phyloP scores from a whole-genome alignment of 345 rosid genomes.

The Camelina sativa region DNA sequence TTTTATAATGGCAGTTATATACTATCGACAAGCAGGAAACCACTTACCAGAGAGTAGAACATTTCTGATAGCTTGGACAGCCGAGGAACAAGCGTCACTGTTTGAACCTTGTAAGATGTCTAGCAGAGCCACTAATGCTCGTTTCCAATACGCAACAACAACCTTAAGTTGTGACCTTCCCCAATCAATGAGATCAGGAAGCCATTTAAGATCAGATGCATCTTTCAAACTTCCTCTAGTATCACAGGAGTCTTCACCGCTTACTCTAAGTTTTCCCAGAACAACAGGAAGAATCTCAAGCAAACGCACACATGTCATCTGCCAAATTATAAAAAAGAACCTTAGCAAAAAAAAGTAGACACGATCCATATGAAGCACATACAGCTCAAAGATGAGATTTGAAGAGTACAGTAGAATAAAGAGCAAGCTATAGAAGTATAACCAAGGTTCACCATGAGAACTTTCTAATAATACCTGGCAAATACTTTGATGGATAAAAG shows the following conservation, averaged over 20 bases:
- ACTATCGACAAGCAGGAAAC: slow-evolving; percentile 3
- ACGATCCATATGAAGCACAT: slow-evolving; percentile 17
- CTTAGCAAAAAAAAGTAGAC: slow-evolving; percentile 17
- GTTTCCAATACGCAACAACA: slow-evolving; percentile 81
- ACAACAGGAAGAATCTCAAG: slow-evolving; percentile 88
- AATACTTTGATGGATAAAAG: slow-evolving; percentile 66
- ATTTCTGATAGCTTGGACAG: slow-evolving; percentile 58
- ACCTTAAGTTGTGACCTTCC: slow-evolving; percentile 90
- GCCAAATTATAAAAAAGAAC: slow-evolving; percentile 42
- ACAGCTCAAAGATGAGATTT: slow-evolving; percentile 18
- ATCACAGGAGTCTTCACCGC: slow-evolving; percentile 42
- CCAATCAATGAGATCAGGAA: slow-evolving; percentile 90
- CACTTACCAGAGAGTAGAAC: slow-evolving; percentile 70
- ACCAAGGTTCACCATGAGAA: slow-evolving; percentile 10
- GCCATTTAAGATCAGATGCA: slow-evolving; percentile 68
- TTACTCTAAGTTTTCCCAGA: slow-evolving; percentile 58
- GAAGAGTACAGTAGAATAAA: slow-evolving; percentile 28
- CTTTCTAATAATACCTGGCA: slow-evolving; percentile 69
- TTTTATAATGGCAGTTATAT: slow-evolving; percentile 30
- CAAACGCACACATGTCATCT: slow-evolving; percentile 94
- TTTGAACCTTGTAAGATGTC: slow-evolving; percentile 56
- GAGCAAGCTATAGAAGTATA: slow-evolving; percentile 1
- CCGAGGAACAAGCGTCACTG: slow-evolving; percentile 50
- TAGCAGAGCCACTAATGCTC: slow-evolving; percentile 64
- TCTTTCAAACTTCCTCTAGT: slow-evolving; percentile 46